A percentile compares a stretch with the other conserved stretches of the same genome.
These are phyloP conservation scores for Ogataea neopini DNA, from an alignment of 805 yeast species.

Conservation along the genomic window DNA sequence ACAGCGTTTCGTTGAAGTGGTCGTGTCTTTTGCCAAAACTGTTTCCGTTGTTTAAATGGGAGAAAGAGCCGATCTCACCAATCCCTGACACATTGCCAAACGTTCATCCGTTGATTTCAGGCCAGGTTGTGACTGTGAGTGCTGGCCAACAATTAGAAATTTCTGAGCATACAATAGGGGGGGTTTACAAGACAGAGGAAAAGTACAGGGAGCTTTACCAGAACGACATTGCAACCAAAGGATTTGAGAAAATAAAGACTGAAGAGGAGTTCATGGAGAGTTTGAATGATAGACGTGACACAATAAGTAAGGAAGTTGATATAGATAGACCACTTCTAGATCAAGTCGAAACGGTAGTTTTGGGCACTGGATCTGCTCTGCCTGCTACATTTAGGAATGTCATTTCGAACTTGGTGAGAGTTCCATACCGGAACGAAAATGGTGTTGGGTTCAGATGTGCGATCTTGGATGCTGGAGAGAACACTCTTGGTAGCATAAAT, in stretches of 20 bases:
- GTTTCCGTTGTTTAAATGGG: constrained; percentile 44
- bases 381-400: constrained; percentile 89
- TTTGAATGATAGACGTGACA: neutral
- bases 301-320: constrained; percentile 13
- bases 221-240: constrained; percentile 18
- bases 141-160: constrained; percentile 18
- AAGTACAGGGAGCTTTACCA: constrained; percentile 29
- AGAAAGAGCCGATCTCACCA: constrained; percentile 28
- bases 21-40: constrained; percentile 49
- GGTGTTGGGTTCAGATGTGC: constrained; percentile 41
- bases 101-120: constrained; percentile 33
- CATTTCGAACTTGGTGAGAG: constrained; percentile 70
- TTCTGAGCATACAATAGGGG: constrained; percentile 5
- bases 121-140: constrained; percentile 27
- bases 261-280: constrained; percentile 14
- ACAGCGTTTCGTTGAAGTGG: constrained; percentile 54
- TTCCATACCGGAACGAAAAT: constrained; percentile 46
- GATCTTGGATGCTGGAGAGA: constrained; percentile 94
- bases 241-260: constrained; percentile 19
- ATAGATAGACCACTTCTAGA: constrained; percentile 36
- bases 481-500: constrained; percentile 70
- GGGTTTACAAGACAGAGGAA: constrained; percentile 23
- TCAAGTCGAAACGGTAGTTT: constrained; percentile 66
- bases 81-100: constrained; percentile 27
- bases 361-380: constrained; percentile 92